Conservation (phyloP, 495 filamentous ascomycete species). For the Opeltia flavorubescens region DNA sequence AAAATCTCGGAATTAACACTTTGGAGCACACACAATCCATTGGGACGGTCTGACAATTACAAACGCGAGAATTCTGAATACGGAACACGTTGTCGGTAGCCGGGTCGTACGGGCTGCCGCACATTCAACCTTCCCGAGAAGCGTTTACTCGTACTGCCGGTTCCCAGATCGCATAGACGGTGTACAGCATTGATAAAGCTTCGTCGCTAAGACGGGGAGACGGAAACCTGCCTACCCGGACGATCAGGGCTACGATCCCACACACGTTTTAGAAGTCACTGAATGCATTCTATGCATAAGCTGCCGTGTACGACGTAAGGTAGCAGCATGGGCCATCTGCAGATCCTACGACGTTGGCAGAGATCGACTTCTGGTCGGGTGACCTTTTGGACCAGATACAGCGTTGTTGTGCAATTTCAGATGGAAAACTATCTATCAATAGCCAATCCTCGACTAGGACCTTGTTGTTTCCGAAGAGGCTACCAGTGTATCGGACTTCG, state of each 20-base stretch:
- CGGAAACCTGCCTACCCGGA: constrained; percentile 13
- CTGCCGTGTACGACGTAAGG: background rate
- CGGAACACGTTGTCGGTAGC: background rate
- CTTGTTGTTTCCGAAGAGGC: too few relatives aligned
- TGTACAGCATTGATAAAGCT: constrained; percentile 1
- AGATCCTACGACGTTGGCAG: background rate
- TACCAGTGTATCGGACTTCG: background rate
- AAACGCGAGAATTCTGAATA: too few relatives aligned
- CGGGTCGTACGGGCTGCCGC: background rate
- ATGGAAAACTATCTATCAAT: too few relatives aligned
- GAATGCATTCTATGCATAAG: constrained; percentile 1
- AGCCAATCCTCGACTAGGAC: too few relatives aligned
- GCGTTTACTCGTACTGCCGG: too few relatives aligned
- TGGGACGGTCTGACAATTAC: background rate
- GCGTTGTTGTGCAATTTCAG: too few relatives aligned
- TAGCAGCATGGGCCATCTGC: background rate
- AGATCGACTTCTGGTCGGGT: background rate
- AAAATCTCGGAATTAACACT: background rate
- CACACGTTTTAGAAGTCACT: background rate
- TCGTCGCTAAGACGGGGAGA: constrained; percentile 13
- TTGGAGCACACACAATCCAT: background rate
- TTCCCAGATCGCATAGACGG: background rate
- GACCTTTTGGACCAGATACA: background rate
- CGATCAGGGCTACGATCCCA: constrained; percentile 7
- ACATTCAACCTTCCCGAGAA: constrained; percentile 1